Conservation (phyloP, 179 eudicot genomes). For the Beta macrorhiza region DNA sequence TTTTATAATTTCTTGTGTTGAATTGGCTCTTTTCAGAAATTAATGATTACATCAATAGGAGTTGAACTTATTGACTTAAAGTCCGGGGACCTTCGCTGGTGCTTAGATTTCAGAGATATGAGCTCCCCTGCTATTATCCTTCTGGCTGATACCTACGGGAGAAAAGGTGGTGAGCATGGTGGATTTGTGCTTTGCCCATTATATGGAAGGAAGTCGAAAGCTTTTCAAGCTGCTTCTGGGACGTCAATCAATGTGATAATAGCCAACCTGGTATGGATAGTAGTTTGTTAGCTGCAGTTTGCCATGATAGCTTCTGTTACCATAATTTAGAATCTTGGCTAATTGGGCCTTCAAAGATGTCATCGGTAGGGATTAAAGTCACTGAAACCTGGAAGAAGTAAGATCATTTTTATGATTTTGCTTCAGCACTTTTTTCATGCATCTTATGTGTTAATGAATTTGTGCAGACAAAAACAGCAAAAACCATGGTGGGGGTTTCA, state of each 20-base stretch:
- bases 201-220: slow-evolving; percentile 98
- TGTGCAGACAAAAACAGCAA: slow-evolving; percentile 82
- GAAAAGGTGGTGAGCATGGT: slow-evolving; percentile 65
- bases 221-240: slow-evolving; percentile 90
- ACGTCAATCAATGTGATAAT: slow-evolving; percentile 71
- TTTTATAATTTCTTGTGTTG: slow-evolving; percentile 3
- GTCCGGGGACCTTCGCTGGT: slow-evolving; percentile 94
- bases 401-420: not conserved
- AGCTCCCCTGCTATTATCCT: slow-evolving; percentile 79
- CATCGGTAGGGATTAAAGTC: not conserved
- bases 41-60: slow-evolving; percentile 83
- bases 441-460: slow-evolving; percentile 24
- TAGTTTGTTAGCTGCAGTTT: slow-evolving; percentile 23
- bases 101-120: slow-evolving; percentile 98
- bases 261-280: slow-evolving; percentile 61
- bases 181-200: slow-evolving; percentile 91
- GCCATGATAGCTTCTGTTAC: slow-evolving; percentile 11
- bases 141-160: slow-evolving; percentile 78
- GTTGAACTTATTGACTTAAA: slow-evolving; percentile 79
- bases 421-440: slow-evolving; percentile 18
- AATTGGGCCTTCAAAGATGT: not conserved
- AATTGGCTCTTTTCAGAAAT: slow-evolving; percentile 53
- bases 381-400: not conserved
- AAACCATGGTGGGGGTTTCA: slow-evolving; percentile 75
- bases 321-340: not conserved